Evolutionary conservation across 2,329 filamentous ascomycete genomes (phyloP), one percentile per base, ranked within the genome.

Genomic region (Fragosphaeria purpurea): DNA sequence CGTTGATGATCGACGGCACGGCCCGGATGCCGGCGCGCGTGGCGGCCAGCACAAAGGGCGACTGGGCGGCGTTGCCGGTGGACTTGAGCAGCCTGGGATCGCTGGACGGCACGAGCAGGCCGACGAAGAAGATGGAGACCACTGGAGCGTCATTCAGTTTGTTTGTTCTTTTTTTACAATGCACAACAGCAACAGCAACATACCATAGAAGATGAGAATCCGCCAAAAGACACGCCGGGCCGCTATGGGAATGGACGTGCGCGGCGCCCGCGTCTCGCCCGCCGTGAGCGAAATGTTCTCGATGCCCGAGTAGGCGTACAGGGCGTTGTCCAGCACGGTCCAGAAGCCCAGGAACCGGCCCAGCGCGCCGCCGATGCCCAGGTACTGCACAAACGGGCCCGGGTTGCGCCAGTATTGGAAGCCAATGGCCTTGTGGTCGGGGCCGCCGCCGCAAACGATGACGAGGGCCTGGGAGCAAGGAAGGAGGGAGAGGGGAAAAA

Each of bases 1-100:
- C 85, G 62, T 90, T 90, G 65, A 90, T 81, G 50, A 90, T 77
- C 7, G 79, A 80, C 0, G 84, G 82, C 4, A 89, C 75, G 5
- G 75, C 82, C 6, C 70, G 72, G 52, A 89, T 83, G 1, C 82
- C 79, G 2, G 85, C 84, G 37, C 78, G 74, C 12, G 75, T 71
- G 40, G 83, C 80, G 13, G 85, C 85, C 55, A 88, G 86, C 52
- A 89, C 84, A 57, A 82, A 86, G 10, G 82, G 83, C 62, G 63
- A 37, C 35, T 37, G 68, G 59, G 72, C 72, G 4, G 51, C 53
- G 4, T 43, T 56, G 41, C 55, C 50, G 4, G 75, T 31, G 8
- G 13, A 72, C 40, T 62, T 57, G 31, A 64, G 60, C 2, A 69
- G 62, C 7, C 62, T 59, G 1, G 50, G 11, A 42, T 65, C 64